Evolutionary conservation across 129 eudicot species (phyloP), one percentile per base, ranked within the genome.

Genomic region (Chrysanthemum lavandulifolium): DNA sequence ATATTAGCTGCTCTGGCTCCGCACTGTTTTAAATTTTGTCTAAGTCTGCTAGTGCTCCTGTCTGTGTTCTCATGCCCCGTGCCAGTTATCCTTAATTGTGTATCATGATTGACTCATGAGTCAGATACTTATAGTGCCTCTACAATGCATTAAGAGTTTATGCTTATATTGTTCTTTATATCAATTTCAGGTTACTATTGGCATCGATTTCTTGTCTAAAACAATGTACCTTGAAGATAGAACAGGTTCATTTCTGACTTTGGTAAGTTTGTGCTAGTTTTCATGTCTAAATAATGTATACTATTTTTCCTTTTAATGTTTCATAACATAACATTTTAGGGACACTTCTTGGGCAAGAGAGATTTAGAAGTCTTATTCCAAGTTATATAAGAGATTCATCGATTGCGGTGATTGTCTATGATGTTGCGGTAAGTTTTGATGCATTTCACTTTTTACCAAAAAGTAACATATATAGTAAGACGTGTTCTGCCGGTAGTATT

Each of bases 321-420:
- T 23, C 18, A 29, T 23, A 16, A 21, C 47, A n/a, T 53, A 65
- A 64, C 23, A 23, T 18, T 67, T 55, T 86, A 91, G 97, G 97
- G 97, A 91, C 81, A 91, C 97, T 23, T 92, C 96, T n/a, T 72
- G 97, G 97, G 58, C 92, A 91, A 65, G 97, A 91, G 77, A 88
- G 97, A 80, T 91, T 91, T 68, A 86, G 97, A 74, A 91, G 91
- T 79, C 90, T 91, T 51, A 88, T 91, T 73, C 97, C 97, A 14
- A 86, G 97, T 88, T 88, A 91, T 80, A 91, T 91, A 48, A 79
- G 92, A 81, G 97, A 91, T 84, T 91, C 97, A 68, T 84, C 97
- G 4, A 92, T 88, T 59, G 90, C 96, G 5, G 92, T 91, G 58
- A 74, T 91, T 71, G 97, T 84, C 53, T 91, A 86, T 71, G 97